Evolutionary conservation across 192 early-diverging fungal species (phyloP).

Genomic region (Coemansia sp.): DNA sequence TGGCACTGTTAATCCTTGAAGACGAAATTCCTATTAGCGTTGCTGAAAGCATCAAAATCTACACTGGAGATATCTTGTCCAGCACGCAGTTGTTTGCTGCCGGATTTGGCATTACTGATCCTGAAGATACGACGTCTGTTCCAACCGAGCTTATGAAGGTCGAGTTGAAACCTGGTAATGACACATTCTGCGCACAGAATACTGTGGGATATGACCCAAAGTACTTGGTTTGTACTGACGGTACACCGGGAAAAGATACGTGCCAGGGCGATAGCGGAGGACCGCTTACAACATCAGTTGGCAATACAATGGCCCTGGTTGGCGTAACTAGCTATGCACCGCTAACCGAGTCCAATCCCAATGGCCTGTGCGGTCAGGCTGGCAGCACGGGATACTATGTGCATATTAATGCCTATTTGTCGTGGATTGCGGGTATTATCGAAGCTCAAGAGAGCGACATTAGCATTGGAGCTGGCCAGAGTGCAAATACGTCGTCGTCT

Average conservation of each 20-base stretch:
- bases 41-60: constrained; percentile 18
- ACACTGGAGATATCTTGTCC: not conserved
- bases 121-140: not conserved
- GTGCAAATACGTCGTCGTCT: not conserved
- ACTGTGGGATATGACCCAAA: constrained; percentile 10
- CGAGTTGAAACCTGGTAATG: constrained; percentile 14
- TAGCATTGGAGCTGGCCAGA: not conserved
- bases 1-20: constrained; percentile 32
- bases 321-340: constrained; percentile 39
- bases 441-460: not conserved
- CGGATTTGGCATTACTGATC: constrained; percentile 32
- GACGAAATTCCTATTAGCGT: constrained; percentile 13
- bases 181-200: constrained; percentile 14
- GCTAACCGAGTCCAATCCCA: constrained; percentile 16
- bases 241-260: constrained; percentile 36
- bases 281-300: constrained; percentile 21
- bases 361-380: constrained; percentile 31
- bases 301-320: constrained; percentile 6
- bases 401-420: constrained; percentile 22
- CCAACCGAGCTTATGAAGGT: constrained; percentile 27
- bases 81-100: constrained; percentile 19
- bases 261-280: constrained; percentile 51
- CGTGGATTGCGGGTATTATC: constrained; percentile 17
- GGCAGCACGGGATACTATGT: constrained; percentile 36
- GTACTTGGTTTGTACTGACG: constrained; percentile 39